Evolutionary conservation across 2,329 filamentous ascomycete species (phyloP), one percentile per base, ranked within the genome.

Genomic region (Cucurbitaria berberidis): DNA sequence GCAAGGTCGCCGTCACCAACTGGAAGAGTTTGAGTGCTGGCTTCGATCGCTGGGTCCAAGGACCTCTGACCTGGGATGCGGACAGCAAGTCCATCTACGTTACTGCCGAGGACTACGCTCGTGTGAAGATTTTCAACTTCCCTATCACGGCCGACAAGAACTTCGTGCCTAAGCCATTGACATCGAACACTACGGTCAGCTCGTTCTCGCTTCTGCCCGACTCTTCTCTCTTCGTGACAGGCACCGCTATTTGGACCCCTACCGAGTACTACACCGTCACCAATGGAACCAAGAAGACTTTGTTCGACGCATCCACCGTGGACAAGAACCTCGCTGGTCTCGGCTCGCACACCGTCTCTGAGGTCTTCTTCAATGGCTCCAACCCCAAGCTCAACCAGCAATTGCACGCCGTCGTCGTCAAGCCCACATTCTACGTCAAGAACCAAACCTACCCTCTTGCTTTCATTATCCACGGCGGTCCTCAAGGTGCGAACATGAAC

Each of bases 391-490:
- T 64, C 11, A 61, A 69, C 42, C 86, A 89, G 63, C 76, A 86
- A 46, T 82, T 90, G 18, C 89, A 91, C 62, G 86, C 88, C 0
- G 82, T 88, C 58, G 83, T 89, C 5, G 78, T 90, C 65, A 85
- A 83, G 59, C 89, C 82, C 59, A 74, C 75, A 38, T 72, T 84
- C 66, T 96, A 93, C 67, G 82, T 89, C 67, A 76, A 83, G 18
- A 81, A 77, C 36, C 88, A 90, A 74, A 91, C 86, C 56, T 96
- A 93, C 67, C 91, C 91, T 0, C 80, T 96, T 6, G 85, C 88
- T 1, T 88, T 91, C 72, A 79, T 92, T 48, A 89, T 96, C 53
- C 91, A 96, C 70, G 91, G 91, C 55, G 91, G 91, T 1, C 91
- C 91, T 0, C 90, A 95, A 70, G 84, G 86, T 21, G 83, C 89